These are phyloP conservation scores for Ogataea nakhonphanomensis DNA, from an alignment of 805 yeast genomes.

Conservation along the genomic window DNA sequence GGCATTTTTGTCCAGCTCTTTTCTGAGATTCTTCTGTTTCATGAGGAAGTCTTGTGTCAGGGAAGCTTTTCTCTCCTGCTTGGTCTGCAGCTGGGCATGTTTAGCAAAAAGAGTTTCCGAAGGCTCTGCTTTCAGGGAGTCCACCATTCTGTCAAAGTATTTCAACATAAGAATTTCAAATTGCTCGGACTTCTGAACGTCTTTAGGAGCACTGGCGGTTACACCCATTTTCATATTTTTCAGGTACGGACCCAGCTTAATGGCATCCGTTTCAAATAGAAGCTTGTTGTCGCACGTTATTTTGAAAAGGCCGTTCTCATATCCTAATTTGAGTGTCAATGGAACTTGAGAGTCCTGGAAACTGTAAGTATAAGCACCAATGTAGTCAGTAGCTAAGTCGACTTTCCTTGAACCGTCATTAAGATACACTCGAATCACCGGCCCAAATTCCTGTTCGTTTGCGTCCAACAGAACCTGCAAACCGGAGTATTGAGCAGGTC, in stretches of 20 bases:
- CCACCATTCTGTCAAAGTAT: conserved; percentile 46
- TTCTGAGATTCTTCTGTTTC: conserved; percentile 14
- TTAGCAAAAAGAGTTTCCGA: conserved; percentile 27
- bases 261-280: conserved; percentile 60
- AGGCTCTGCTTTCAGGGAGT: conserved; percentile 22
- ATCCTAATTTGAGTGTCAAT: conserved; percentile 60
- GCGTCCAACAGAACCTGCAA: conserved; percentile 58
- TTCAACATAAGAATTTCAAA: conserved; percentile 63
- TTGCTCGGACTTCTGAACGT: conserved; percentile 42
- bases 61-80: background rate
- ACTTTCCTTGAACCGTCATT: conserved; percentile 53
- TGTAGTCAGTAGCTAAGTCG: conserved; percentile 21
- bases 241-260: conserved; percentile 39
- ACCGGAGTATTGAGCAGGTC: conserved; percentile 61
- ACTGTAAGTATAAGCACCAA: conserved; percentile 33
- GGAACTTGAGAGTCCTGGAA: conserved; percentile 73
- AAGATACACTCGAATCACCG: conserved; percentile 54
- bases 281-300: conserved; percentile 71
- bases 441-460: conserved; percentile 40
- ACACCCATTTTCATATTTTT: conserved; percentile 48
- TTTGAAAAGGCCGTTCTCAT: conserved; percentile 44
- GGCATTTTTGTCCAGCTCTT: too few species aligned
- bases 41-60: conserved; percentile 28
- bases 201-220: conserved; percentile 43
- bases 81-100: conserved; percentile 14